phyloP scores from a whole-genome alignment of 2,329 filamentous ascomycete genomes.

The Ascochyta clinopodiicola region DNA sequence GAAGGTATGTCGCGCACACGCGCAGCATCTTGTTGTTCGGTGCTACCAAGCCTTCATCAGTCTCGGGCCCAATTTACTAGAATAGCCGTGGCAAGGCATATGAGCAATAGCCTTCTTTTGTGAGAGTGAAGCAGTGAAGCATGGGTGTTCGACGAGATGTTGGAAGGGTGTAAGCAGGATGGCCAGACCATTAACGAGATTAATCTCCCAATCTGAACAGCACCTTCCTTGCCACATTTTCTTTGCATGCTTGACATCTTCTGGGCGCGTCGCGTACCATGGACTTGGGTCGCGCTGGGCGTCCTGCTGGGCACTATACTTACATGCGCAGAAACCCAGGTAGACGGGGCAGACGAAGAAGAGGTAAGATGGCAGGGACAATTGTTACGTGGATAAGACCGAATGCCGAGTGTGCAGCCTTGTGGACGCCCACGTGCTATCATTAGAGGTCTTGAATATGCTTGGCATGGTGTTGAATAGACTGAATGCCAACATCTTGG shows the following conservation, averaged over 20 bases:
- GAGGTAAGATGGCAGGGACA: neutral
- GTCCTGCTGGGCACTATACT: neutral
- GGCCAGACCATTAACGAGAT: neutral
- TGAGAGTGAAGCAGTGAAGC: neutral
- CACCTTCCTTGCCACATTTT: neutral
- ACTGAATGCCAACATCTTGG: conserved; percentile 10
- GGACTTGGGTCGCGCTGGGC: neutral
- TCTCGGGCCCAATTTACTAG: neutral
- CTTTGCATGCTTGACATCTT: neutral
- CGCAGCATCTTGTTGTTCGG: neutral
- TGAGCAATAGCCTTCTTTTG: neutral
- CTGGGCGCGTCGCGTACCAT: conserved; percentile 1
- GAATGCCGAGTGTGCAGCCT: conserved; percentile 12
- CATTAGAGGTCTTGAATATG: neutral
- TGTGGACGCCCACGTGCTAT: neutral
- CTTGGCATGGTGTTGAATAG: conserved; percentile 18
- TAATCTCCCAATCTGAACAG: neutral
- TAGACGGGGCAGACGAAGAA: neutral
- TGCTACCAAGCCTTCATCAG: neutral
- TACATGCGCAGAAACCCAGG: neutral
- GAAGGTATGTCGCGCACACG: neutral
- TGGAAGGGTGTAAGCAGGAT: neutral
- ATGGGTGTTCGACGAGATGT: neutral
- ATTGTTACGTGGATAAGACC: conserved; percentile 8
- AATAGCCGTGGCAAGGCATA: neutral